Evolutionary conservation across 306 rosid species (phyloP), one percentile per base, ranked within the genome.

Genomic region (Canavalia gladiata): DNA sequence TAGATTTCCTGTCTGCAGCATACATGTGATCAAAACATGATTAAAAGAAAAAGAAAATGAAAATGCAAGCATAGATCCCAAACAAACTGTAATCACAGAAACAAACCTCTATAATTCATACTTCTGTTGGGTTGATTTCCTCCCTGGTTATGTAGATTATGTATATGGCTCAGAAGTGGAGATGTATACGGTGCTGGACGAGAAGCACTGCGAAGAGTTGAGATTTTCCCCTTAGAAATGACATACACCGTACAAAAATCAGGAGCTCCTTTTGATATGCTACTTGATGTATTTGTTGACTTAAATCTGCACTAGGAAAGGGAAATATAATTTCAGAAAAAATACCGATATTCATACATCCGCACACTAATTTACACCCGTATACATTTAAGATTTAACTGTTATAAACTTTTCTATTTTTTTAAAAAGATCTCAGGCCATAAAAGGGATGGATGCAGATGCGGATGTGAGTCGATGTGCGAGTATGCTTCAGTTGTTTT

Each of bases 241-340:
- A 91, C 90, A 78, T 85, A 90, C 8, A 93, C 91, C 0, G 84
- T 92, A 86, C 99, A 93, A 84, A 93, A 96, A 81, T 96, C 98
- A 0, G 99, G 97, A 49, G 83, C 89, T 56, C 81, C 96, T 84
- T 92, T 96, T 28, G 90, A 81, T 66, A 94, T 90, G 64, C 71
- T 82, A 75, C 91, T 83, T 11, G 97, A 77, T 10, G 86, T 52
- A 80, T 62, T 87, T 42, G 98, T 42, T 43, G 72, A 55, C 86
- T 88, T 96, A 81, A 96, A 96, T 82, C 98, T 96, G 86, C 64
- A 76, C 18, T 39, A 8, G 7, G 13, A n/a, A 66, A 66, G 13
- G 1, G 33, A 0, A 41, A 8, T 47, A 47, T 47, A 47, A 12
- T 2, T 34, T 62, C 25, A 18, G 25, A 18, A 18, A 18, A 18